A percentile compares a stretch with the other conserved stretches of the same genome.
Evolutionary conservation across 208 protist genomes (phyloP).

Genomic region (Acanthamoeba triangularis): DNA sequence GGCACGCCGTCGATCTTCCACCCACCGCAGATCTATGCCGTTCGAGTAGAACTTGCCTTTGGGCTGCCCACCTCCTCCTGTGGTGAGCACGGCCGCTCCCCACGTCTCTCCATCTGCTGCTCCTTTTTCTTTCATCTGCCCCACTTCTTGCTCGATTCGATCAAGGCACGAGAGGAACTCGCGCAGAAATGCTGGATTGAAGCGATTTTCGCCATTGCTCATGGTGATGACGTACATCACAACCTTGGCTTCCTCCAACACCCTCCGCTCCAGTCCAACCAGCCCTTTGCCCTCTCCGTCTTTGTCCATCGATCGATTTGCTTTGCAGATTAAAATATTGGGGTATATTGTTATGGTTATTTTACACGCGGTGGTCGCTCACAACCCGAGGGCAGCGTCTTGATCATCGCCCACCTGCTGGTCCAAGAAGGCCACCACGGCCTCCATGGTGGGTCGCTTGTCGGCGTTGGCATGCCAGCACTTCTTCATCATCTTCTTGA

Average conservation of each 20-base stretch:
- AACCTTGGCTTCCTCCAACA: not conserved
- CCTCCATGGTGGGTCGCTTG: too few species aligned
- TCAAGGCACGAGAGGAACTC: not conserved
- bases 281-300: not conserved
- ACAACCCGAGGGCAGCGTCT: too few species aligned
- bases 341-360: too few species aligned
- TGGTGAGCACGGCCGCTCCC: conserved; percentile 33
- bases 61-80: not conserved
- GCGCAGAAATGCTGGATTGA: conserved; percentile 1
- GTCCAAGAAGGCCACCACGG: too few species aligned
- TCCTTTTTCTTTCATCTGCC: not conserved
- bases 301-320: not conserved
- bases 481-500: too few species aligned
- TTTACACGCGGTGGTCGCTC: too few species aligned
- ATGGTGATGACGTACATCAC: conserved; percentile 1
- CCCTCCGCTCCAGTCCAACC: not conserved
- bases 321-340: too few species aligned
- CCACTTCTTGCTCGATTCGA: not conserved
- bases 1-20: not conserved
- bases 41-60: conserved; percentile 39
- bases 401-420: too few species aligned
- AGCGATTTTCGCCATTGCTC: conserved; percentile 22
- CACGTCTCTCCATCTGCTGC: not conserved
- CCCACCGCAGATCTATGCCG: not conserved
- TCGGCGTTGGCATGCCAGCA: too few species aligned